Conservation (phyloP, 257 asterid species). For the Hygrophila difformis region DNA sequence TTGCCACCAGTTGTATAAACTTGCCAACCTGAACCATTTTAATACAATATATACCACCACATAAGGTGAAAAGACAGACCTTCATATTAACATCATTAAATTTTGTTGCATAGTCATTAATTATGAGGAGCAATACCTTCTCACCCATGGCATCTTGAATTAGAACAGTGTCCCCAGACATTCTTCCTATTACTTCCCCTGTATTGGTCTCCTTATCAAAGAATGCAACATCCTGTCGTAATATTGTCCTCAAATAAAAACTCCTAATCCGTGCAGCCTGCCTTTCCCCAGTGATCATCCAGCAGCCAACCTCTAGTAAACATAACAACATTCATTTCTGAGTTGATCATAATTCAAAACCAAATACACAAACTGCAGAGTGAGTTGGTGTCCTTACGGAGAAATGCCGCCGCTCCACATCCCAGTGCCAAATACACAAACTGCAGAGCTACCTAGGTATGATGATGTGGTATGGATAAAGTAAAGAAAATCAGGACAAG, state of each 20-base stretch:
- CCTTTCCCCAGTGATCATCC: slow-evolving; percentile 88
- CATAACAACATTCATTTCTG: not conserved
- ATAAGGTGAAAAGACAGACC: no score
- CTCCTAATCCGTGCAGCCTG: slow-evolving; percentile 64
- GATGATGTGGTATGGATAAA: not conserved
- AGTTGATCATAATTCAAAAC: no score
- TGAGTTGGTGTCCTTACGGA: slow-evolving; percentile 51
- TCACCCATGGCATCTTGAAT: slow-evolving; percentile 84
- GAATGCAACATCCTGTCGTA: slow-evolving; percentile 74
- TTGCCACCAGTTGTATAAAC: slow-evolving; percentile 47
- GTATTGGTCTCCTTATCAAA: slow-evolving; percentile 69
- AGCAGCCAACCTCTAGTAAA: slow-evolving; percentile 52
- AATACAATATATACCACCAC: no score
- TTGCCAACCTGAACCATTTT: slow-evolving; percentile 72
- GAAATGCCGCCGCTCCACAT: slow-evolving; percentile 52
- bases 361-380: no score
- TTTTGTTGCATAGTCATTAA: no score
- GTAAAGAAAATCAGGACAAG: not conserved
- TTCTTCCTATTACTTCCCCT: slow-evolving; percentile 57
- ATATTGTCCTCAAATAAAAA: slow-evolving; percentile 46
- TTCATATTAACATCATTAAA: no score
- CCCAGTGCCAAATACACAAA: slow-evolving; percentile 51
- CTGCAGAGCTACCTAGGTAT: slow-evolving; percentile 40
- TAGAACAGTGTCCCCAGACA: slow-evolving; percentile 69
- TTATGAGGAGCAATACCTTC: slow-evolving; percentile 31